Evolutionary conservation across 495 filamentous ascomycete species (phyloP).

Genomic region (Neurospora sp.): DNA sequence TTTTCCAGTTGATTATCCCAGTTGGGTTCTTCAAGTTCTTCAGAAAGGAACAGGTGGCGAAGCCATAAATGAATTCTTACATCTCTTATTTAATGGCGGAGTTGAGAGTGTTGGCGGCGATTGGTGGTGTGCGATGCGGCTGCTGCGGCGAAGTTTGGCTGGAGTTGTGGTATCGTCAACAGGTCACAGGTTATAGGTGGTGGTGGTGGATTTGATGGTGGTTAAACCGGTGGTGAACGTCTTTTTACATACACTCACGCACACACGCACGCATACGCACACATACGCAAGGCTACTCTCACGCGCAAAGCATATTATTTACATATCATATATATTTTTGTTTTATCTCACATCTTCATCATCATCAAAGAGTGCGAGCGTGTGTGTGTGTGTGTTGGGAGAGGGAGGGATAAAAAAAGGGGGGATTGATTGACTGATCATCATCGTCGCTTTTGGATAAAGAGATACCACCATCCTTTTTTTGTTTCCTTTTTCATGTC

Average conservation of each 20-base stretch:
- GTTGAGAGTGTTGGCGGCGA: neutral
- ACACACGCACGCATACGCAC: neutral
- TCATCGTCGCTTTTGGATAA: neutral
- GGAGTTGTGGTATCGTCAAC: neutral
- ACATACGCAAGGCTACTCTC: neutral
- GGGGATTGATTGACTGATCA: neutral
- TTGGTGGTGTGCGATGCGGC: neutral
- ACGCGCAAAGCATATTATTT: neutral
- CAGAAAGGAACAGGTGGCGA: constrained; percentile 60
- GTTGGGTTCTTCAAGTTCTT: constrained; percentile 60
- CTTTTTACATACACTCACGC: neutral
- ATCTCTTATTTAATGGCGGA: neutral
- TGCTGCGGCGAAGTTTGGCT: neutral
- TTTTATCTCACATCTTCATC: neutral
- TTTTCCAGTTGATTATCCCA: constrained; percentile 53
- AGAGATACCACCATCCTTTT: neutral
- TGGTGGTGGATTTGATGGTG: neutral
- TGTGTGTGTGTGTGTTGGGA: neutral
- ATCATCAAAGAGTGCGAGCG: neutral
- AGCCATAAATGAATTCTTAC: constrained; percentile 36
- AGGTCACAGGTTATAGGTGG: neutral
- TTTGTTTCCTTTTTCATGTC: neutral
- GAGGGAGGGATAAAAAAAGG: neutral
- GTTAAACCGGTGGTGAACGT: neutral
- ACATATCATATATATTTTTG: neutral